Percentiles rank a stretch among this genome's conserved stretches.
Conservation (phyloP, 139 green algal genomes). For the Monoraphidium neglectum region DNA sequence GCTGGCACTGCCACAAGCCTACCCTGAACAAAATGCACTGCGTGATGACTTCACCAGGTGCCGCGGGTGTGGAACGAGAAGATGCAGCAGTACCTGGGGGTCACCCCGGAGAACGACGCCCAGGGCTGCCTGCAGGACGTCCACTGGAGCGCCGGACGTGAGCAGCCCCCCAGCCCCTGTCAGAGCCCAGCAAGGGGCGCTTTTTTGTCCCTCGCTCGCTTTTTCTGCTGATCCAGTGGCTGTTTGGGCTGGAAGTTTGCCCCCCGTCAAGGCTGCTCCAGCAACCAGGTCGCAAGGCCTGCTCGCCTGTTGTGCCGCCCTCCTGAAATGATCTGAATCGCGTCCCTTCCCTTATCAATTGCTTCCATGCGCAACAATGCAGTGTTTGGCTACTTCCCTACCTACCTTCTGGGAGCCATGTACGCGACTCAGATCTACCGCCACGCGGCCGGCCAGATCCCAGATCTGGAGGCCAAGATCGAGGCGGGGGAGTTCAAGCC, state of each 20-base stretch:
- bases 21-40: no score
- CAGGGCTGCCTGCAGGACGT: constrained; percentile 77
- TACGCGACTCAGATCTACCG: constrained; percentile 75
- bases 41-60: constrained; percentile 80
- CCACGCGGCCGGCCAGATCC: constrained; percentile 55
- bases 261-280: background rate
- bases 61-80: constrained; percentile 75
- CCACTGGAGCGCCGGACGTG: background rate
- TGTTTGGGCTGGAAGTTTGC: background rate
- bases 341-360: constrained; percentile 49
- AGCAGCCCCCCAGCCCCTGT: background rate
- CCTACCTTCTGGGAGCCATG: constrained; percentile 86
- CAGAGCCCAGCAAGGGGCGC: background rate
- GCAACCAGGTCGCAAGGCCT: background rate
- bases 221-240: background rate
- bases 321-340: constrained; percentile 89
- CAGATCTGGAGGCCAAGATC: constrained; percentile 69
- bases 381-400: constrained; percentile 90
- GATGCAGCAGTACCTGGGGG: constrained; percentile 79
- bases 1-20: no score
- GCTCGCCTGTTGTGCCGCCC: background rate
- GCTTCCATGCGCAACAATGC: no score
- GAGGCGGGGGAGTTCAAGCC: constrained; percentile 71
- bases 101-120: constrained; percentile 57
- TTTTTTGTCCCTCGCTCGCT: no score